A percentile compares a stretch with the other conserved stretches of the same genome.
Evolutionary conservation across 2,329 filamentous ascomycete species (phyloP).

Genomic region (Sporothrix phasma): DNA sequence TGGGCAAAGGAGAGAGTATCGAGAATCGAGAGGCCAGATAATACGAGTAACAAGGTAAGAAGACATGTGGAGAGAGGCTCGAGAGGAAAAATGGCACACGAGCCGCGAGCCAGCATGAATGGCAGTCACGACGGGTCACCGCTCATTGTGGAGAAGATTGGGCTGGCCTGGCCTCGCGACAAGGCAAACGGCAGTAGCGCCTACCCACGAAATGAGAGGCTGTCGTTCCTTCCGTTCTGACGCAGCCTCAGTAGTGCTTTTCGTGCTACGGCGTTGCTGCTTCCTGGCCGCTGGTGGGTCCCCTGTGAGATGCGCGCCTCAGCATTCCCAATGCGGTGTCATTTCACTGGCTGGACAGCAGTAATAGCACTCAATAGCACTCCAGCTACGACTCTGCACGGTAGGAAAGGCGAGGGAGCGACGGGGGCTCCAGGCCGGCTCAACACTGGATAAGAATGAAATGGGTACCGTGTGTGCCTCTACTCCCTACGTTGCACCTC

Average conservation of each 20-base stretch:
- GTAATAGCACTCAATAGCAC: neutral
- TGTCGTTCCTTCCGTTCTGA: constrained; percentile 9
- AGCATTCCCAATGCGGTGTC: neutral
- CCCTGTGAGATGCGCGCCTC: neutral
- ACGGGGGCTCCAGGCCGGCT: neutral
- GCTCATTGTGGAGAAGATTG: constrained; percentile 5
- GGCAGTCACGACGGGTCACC: constrained; percentile 5
- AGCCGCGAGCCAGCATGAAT: neutral
- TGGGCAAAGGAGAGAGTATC: neutral
- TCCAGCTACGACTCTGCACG: neutral
- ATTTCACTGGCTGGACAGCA: neutral
- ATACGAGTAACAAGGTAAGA: neutral
- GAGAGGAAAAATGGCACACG: neutral
- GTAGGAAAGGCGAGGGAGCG: neutral
- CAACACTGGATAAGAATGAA: neutral
- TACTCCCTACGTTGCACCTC: too few species aligned
- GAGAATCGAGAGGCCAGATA: neutral
- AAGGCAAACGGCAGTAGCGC: constrained; percentile 13
- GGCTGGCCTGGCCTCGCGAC: neutral
- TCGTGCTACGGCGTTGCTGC: constrained; percentile 7
- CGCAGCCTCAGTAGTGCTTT: constrained; percentile 5
- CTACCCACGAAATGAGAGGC: constrained; percentile 3
- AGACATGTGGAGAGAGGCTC: neutral
- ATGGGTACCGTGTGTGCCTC: neutral
- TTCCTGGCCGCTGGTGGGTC: neutral